Evolutionary conservation across 1,139 yeast species (phyloP), one percentile per base, ranked within the genome.

Genomic region (Candida freyschussii): DNA sequence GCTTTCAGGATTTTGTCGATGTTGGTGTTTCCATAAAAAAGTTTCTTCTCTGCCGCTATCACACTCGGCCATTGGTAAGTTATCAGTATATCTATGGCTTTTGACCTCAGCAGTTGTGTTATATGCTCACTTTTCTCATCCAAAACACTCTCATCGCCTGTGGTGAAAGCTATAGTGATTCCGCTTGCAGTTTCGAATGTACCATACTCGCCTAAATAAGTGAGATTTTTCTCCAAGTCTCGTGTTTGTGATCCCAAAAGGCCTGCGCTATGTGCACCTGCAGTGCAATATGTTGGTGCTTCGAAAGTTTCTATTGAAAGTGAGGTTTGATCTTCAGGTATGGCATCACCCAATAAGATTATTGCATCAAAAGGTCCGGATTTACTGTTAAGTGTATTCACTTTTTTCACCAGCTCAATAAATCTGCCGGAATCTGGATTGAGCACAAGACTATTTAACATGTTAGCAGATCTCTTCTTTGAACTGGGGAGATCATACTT

Each of bases 331-430:
- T 30, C 33, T 1, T 39, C 40, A 4, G 61, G 55, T 5, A 63
- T 33, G 3, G 64, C 59, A 41, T 70, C 70, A 3, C 85, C 83
- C 9, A 78, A 44, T 7, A 78, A 50, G 7, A 79, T 28, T 1
- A 72, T 68, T 5, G 70, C 63, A 32, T 70, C 80, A 50, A 80
- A 80, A 0, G 85, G 85, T 0, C 86, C 86, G 31, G 75, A 75
- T 44, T 73, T 78, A 14, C 52, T 40, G 45, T 77, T 62, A 35
- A 78, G 67, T 1, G 59, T 34, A 45, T 72, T 72, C 4, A 77
- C 65, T 37, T 76, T 75, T 10, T 52, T 14, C 11, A 45, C 37
- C 7, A 44, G 36, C 3, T 40, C 22, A 10, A 36, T 29, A 7
- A 47, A 30, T 22, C 39, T 34, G 5, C 30, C 13, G 9, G 39